phyloP scores from a whole-genome alignment of 805 yeast species.

The Suhomyces sp. region DNA sequence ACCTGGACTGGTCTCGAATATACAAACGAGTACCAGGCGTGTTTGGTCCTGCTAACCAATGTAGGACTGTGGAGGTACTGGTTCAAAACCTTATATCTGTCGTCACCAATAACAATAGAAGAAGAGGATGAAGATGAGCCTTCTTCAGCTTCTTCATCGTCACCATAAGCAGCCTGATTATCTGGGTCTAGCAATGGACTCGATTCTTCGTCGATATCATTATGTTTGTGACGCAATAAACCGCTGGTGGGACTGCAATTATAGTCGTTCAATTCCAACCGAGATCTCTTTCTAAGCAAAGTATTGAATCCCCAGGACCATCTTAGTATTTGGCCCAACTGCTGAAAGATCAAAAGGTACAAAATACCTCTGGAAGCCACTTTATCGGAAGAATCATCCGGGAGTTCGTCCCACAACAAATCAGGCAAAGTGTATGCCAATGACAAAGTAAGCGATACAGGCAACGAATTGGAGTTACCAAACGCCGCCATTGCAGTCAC shows the following conservation, averaged over 20 bases:
- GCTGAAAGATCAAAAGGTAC: constrained; percentile 73
- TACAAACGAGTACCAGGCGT: neutral
- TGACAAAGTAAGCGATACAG: constrained; percentile 85
- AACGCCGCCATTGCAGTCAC: constrained; percentile 97
- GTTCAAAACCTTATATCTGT: neutral
- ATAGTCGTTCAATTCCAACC: constrained; percentile 30
- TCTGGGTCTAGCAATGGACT: constrained; percentile 12
- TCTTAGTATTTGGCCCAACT: constrained; percentile 75
- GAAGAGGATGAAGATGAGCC: neutral
- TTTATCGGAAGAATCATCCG: constrained; percentile 62
- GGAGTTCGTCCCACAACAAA: constrained; percentile 70
- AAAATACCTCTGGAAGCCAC: constrained; percentile 77
- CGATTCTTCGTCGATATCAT: constrained; percentile 7
- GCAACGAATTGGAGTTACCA: constrained; percentile 92
- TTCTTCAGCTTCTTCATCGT: neutral
- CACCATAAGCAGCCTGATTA: neutral
- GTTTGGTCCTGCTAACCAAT: neutral
- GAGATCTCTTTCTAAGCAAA: constrained; percentile 52
- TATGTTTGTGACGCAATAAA: neutral
- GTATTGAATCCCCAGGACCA: constrained; percentile 89
- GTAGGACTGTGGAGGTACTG: constrained; percentile 1
- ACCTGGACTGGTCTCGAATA: constrained; percentile 9
- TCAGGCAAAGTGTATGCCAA: constrained; percentile 73
- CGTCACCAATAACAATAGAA: neutral
- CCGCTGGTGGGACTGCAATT: constrained; percentile 1